Percentiles rank a stretch among this genome's conserved stretches.
Evolutionary conservation across 345 rosid species (phyloP).

Genomic region (Brassica incana): DNA sequence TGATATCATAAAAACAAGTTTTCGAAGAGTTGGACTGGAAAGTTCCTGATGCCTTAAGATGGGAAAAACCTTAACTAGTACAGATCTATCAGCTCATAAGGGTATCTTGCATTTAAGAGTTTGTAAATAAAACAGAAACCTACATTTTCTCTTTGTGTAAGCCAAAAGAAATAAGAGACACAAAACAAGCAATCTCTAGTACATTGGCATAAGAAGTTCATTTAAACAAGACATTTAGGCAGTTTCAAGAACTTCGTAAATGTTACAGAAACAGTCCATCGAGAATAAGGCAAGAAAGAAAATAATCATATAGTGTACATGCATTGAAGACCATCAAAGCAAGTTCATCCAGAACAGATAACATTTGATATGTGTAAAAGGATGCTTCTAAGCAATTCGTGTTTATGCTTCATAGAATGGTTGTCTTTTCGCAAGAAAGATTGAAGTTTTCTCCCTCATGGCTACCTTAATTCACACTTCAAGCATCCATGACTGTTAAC

Average conservation of each 20-base stretch:
- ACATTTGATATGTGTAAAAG: not conserved
- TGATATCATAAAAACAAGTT: constrained; percentile 1
- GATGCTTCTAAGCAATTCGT: not conserved
- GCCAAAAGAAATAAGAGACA: not conserved
- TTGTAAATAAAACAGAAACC: not conserved
- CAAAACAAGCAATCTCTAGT: not conserved
- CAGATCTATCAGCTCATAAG: not conserved
- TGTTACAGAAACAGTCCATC: not conserved
- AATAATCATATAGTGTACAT: not conserved
- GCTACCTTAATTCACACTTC: not conserved
- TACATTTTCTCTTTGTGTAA: not conserved
- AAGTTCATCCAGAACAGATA: constrained; percentile 1
- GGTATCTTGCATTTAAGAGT: not conserved
- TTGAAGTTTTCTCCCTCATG: not conserved
- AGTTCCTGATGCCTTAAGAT: constrained; percentile 17
- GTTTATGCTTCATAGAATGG: not conserved
- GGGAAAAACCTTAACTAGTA: not conserved
- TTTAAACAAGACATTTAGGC: not conserved
- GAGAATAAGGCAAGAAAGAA: not conserved
- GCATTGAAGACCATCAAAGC: constrained; percentile 1
- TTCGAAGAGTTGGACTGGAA: not conserved
- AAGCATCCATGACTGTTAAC: constrained; percentile 1
- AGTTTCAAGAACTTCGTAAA: not conserved
- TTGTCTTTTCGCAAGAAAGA: not conserved
- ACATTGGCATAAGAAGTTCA: not conserved